A percentile compares a stretch with the other conserved stretches of the same genome.
phyloP scores from a whole-genome alignment of 306 rosid genomes.

The Aeschynomene evenia region DNA sequence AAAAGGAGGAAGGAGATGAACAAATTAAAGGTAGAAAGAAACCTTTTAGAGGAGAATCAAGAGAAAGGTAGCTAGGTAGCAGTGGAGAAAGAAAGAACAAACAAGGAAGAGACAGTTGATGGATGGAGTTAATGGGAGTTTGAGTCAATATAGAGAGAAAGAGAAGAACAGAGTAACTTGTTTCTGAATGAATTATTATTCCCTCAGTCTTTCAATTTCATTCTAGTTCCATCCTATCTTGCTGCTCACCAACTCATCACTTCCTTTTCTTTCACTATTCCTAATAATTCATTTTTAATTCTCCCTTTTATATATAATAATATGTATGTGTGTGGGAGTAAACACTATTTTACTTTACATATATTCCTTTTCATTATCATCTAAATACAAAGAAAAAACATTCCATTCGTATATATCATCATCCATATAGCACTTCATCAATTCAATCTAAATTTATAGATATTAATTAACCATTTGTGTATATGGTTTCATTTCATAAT shows the following conservation, averaged over 20 bases:
- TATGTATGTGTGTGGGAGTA: neutral
- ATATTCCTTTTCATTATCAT: too few species aligned
- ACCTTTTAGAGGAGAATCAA: constrained; percentile 25
- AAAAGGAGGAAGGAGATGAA: neutral
- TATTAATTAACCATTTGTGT: too few species aligned
- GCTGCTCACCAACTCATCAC: constrained; percentile 51
- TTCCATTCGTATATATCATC: neutral
- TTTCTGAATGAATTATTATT: constrained; percentile 49
- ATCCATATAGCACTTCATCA: neutral
- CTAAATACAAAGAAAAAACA: constrained; percentile 13
- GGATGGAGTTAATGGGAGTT: constrained; percentile 30
- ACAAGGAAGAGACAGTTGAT: constrained; percentile 33
- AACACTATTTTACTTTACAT: neutral
- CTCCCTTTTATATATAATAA: neutral
- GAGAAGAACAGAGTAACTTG: constrained; percentile 39
- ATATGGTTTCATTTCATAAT: too few species aligned
- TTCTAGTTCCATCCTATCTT: constrained; percentile 17
- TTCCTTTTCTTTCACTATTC: neutral
- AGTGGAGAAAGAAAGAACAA: too few species aligned
- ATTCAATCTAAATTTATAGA: too few species aligned
- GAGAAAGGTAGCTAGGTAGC: too few species aligned
- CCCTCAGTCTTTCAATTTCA: constrained; percentile 36
- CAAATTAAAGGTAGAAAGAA: neutral
- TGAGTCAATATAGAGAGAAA: constrained; percentile 38
- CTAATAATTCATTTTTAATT: neutral